These are phyloP conservation scores for Calonectria crousiana DNA, from an alignment of 2,329 filamentous ascomycete species.

Conservation along the genomic window DNA sequence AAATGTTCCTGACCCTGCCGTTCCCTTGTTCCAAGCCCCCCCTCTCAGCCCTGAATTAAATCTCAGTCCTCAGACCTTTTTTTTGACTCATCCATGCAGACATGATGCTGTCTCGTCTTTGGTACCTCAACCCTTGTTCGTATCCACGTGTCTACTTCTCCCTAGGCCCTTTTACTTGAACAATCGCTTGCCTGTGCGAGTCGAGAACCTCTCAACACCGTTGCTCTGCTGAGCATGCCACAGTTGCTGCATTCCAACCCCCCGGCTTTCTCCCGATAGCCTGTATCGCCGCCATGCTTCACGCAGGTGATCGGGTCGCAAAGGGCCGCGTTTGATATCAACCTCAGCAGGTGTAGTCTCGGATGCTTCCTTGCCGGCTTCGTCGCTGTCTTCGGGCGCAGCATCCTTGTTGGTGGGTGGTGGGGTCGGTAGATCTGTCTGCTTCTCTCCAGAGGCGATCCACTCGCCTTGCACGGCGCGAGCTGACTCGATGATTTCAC, in stretches of 20 bases:
- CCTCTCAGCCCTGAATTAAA: constrained; percentile 5
- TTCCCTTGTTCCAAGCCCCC: constrained; percentile 1
- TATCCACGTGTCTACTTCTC: not conserved
- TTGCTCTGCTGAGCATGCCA: constrained; percentile 72
- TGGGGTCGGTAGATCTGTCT: constrained; percentile 63
- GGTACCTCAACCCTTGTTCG: not conserved
- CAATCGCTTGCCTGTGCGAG: constrained; percentile 63
- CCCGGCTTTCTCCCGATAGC: constrained; percentile 71
- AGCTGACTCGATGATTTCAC: constrained; percentile 80
- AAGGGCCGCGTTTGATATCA: constrained; percentile 62
- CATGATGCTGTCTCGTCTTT: not conserved
- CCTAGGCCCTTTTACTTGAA: constrained; percentile 58
- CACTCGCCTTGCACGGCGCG: constrained; percentile 79
- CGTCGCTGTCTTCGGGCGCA: constrained; percentile 45
- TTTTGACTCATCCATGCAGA: not conserved
- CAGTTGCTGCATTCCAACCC: constrained; percentile 69
- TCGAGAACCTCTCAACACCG: constrained; percentile 71
- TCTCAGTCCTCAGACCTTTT: constrained; percentile 1
- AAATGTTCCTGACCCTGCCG: constrained; percentile 15
- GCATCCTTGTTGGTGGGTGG: constrained; percentile 51
- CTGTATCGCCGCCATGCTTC: constrained; percentile 80
- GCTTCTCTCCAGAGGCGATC: constrained; percentile 70
- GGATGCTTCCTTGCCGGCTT: constrained; percentile 38
- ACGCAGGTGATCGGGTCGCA: constrained; percentile 80
- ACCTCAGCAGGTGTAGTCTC: constrained; percentile 37